These are phyloP conservation scores for Perkinsus marinus DNA, from an alignment of 169 alveolate species.

Conservation along the genomic window DNA sequence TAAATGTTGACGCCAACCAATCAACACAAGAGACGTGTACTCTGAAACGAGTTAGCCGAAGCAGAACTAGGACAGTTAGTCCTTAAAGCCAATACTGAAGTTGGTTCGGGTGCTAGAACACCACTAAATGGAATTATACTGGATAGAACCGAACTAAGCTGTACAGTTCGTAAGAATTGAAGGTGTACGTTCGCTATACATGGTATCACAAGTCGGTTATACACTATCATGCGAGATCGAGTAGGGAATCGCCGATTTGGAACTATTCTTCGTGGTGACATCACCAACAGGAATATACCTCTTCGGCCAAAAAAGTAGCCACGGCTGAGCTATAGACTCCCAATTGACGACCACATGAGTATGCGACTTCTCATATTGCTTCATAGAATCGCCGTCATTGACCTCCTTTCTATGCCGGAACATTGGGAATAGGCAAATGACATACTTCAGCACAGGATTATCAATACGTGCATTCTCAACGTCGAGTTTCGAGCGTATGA, in stretches of 20 bases:
- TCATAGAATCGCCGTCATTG: not conserved
- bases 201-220: not conserved
- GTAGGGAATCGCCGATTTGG: not conserved
- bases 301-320: not conserved
- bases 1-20: too few relatives aligned
- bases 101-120: too few relatives aligned
- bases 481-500: not conserved
- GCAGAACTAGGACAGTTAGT: too few relatives aligned
- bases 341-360: not conserved
- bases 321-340: not conserved
- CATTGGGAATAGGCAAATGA: not conserved
- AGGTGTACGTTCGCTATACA: too few relatives aligned
- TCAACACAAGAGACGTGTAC: too few relatives aligned
- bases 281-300: not conserved
- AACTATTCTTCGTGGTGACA: not conserved
- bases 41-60: too few relatives aligned
- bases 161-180: too few relatives aligned
- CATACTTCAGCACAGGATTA: not conserved
- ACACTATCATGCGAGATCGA: not conserved
- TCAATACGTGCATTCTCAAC: not conserved
- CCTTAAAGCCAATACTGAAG: too few relatives aligned
- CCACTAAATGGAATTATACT: too few relatives aligned
- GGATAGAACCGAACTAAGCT: too few relatives aligned
- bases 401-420: not conserved
- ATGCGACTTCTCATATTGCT: not conserved